These are phyloP conservation scores for Avicennia marina DNA, from an alignment of 257 asterid genomes.

Conservation along the genomic window DNA sequence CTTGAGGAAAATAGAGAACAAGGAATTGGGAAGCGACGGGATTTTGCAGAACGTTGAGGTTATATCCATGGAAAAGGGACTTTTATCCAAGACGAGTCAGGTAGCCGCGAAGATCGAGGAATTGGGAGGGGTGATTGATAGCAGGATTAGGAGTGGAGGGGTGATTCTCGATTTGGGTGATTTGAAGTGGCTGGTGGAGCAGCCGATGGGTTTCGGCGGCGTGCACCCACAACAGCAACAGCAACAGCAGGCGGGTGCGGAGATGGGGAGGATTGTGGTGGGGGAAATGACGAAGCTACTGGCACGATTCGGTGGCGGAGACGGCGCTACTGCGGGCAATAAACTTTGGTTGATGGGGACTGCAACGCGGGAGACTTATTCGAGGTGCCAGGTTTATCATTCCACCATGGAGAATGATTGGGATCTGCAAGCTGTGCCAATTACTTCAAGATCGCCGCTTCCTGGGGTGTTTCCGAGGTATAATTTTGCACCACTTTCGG, in stretches of 20 bases:
- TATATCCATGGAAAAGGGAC: conserved; percentile 47
- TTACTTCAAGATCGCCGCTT: conserved; percentile 72
- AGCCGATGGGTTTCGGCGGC: conserved; percentile 33
- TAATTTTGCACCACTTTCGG: too few species aligned
- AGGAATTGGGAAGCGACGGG: conserved; percentile 39
- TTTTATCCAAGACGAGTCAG: conserved; percentile 35
- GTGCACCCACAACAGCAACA: conserved; percentile 45
- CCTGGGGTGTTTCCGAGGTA: conserved; percentile 81
- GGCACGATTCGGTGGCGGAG: conserved; percentile 36
- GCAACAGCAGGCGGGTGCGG: conserved; percentile 46
- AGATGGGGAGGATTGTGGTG: conserved; percentile 52
- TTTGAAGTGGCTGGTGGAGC: conserved; percentile 94
- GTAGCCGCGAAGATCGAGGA: conserved; percentile 51
- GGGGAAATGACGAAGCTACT: conserved; percentile 57
- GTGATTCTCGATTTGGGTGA: conserved; percentile 90
- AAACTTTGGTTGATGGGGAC: conserved; percentile 87
- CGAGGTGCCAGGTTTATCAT: conserved; percentile 96
- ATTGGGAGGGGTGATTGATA: conserved; percentile 46
- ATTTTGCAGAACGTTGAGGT: conserved; percentile 44
- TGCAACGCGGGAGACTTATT: conserved; percentile 90
- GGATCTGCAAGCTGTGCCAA: conserved; percentile 94
- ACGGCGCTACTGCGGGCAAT: conserved; percentile 12
- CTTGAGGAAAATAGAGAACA: conserved; percentile 42
- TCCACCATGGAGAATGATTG: conserved; percentile 88
- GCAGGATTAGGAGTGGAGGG: conserved; percentile 44